Conservation (phyloP, 2,329 filamentous ascomycete species). For the Nemania sp. region DNA sequence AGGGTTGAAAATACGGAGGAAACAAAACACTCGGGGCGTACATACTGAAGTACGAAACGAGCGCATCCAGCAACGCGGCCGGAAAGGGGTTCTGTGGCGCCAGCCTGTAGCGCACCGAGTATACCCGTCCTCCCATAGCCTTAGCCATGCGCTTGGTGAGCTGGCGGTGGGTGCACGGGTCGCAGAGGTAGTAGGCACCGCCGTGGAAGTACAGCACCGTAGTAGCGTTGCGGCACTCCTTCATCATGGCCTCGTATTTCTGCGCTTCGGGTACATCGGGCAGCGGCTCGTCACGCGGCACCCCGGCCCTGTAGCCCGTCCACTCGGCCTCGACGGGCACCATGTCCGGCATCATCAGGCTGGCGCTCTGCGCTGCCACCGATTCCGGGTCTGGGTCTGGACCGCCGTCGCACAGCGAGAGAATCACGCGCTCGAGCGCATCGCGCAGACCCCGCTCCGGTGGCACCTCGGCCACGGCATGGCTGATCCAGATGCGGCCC, state of each 20-base stretch:
- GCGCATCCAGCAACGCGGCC: constrained; percentile 70
- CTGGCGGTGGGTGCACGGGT: constrained; percentile 68
- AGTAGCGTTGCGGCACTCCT: constrained; percentile 63
- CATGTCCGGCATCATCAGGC: constrained; percentile 52
- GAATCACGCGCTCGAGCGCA: constrained; percentile 60
- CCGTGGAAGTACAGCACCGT: constrained; percentile 77
- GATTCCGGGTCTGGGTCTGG: no score
- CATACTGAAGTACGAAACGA: constrained; percentile 74
- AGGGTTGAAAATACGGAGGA: no score
- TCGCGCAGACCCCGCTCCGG: constrained; percentile 60
- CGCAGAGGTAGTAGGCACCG: constrained; percentile 73
- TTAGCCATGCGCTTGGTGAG: constrained; percentile 65
- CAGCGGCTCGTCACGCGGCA: constrained; percentile 51
- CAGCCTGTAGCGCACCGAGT: constrained; percentile 74
- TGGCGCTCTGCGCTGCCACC: constrained; percentile 34
- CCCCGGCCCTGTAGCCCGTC: constrained; percentile 69
- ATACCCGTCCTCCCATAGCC: constrained; percentile 67
- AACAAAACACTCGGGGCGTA: no score
- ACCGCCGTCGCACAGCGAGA: constrained; percentile 51
- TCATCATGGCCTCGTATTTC: constrained; percentile 69
- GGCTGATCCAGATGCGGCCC: constrained; percentile 80
- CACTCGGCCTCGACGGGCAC: constrained; percentile 70
- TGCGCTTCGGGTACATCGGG: constrained; percentile 63
- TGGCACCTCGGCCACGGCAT: constrained; percentile 64
- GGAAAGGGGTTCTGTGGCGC: constrained; percentile 77